Conservation (phyloP, 2,329 filamentous ascomycete genomes). For the Microsporum audouinii region DNA sequence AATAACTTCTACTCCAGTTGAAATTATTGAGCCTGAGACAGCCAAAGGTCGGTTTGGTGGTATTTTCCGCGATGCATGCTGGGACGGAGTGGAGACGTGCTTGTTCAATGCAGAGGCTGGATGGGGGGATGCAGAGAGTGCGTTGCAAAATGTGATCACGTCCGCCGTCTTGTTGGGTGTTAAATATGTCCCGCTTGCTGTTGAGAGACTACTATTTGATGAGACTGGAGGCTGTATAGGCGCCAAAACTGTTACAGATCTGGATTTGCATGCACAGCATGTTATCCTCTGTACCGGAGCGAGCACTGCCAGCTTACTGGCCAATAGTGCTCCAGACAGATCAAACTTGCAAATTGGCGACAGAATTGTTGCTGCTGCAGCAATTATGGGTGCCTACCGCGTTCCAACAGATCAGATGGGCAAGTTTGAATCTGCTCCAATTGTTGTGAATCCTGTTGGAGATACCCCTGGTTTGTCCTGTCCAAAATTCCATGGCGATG, state of each 20-base stretch:
- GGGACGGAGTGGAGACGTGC: slow-evolving; percentile 44
- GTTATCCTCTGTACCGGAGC: slow-evolving; percentile 19
- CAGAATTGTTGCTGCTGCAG: slow-evolving; percentile 33
- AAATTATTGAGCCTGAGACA: slow-evolving; percentile 37
- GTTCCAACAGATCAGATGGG: slow-evolving; percentile 5
- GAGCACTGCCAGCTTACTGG: slow-evolving; percentile 20
- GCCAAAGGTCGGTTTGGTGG: slow-evolving; percentile 40
- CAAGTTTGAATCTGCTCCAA: slow-evolving; percentile 7
- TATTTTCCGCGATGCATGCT: slow-evolving; percentile 48
- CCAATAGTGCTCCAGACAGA: slow-evolving; percentile 31
- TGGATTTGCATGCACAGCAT: slow-evolving; percentile 14
- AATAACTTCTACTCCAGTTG: slow-evolving; percentile 27
- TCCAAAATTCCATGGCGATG: background rate
- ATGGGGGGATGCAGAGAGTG: slow-evolving; percentile 49
- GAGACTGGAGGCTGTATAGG: slow-evolving; percentile 26
- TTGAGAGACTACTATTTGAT: slow-evolving; percentile 27
- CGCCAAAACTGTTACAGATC: slow-evolving; percentile 13
- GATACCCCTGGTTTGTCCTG: slow-evolving; percentile 1
- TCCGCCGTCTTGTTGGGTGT: slow-evolving; percentile 44
- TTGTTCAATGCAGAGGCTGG: slow-evolving; percentile 46
- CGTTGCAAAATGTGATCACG: slow-evolving; percentile 42
- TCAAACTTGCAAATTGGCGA: slow-evolving; percentile 35
- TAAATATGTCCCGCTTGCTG: slow-evolving; percentile 43
- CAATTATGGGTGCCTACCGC: slow-evolving; percentile 4
- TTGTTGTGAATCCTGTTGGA: slow-evolving; percentile 5